These are phyloP conservation scores for Leucosporidium yakuticum DNA, from an alignment of 768 basidiomycete species.

Conservation along the genomic window DNA sequence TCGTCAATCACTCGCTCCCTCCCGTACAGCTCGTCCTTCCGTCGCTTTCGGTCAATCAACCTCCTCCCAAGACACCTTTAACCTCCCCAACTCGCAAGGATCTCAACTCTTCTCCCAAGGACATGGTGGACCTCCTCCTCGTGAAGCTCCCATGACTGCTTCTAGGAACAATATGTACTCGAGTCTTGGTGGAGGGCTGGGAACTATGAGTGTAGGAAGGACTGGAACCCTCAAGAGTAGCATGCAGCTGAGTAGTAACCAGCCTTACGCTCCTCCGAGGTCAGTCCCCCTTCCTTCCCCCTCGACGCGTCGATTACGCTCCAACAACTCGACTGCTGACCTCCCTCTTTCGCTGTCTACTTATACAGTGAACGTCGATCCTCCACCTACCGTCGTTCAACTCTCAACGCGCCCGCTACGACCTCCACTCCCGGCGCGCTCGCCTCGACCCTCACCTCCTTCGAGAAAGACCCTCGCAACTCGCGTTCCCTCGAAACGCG, in stretches of 20 bases:
- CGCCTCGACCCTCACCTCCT: conserved; percentile 13
- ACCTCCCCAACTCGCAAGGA: conserved; percentile 5
- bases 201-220: conserved; percentile 19
- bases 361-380: conserved; percentile 21
- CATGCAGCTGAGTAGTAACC: background rate
- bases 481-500: conserved; percentile 2
- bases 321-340: background rate
- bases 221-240: background rate
- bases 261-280: conserved; percentile 21
- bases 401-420: conserved; percentile 11
- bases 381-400: conserved; percentile 28
- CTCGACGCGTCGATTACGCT: background rate
- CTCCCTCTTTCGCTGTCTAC: background rate
- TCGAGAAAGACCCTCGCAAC: conserved; percentile 20
- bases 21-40: background rate
- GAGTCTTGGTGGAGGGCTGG: background rate
- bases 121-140: conserved; percentile 14
- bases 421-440: background rate
- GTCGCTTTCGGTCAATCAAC: background rate
- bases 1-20: conserved; percentile 4
- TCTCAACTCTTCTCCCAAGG: conserved; percentile 23
- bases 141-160: conserved; percentile 22
- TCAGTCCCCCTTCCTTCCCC: background rate
- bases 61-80: too few species aligned
- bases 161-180: conserved; percentile 12